Percentiles rank a stretch among this genome's conserved stretches.
These are phyloP conservation scores for Clarireedia monteithiana DNA, from an alignment of 2,329 filamentous ascomycete species.

Conservation along the genomic window DNA sequence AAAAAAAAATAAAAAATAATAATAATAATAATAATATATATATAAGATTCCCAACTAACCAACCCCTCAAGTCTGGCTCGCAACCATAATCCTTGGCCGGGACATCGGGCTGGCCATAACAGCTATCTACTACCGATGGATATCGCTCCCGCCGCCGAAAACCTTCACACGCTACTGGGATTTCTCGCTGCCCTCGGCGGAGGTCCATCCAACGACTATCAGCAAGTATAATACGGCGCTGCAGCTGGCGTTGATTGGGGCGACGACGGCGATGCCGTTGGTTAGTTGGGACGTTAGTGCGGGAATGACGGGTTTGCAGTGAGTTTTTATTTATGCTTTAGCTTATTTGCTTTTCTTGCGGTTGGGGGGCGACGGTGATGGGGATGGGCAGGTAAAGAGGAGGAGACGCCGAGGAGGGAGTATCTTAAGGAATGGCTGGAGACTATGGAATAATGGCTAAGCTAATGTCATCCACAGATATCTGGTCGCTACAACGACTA, in stretches of 20 bases:
- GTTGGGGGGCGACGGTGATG: not conserved
- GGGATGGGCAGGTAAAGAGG: not conserved
- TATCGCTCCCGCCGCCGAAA: conserved; percentile 86
- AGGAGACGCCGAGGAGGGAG: not conserved
- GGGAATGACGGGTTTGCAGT: conserved; percentile 57
- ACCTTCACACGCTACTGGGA: conserved; percentile 94
- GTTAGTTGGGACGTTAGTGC: conserved; percentile 49
- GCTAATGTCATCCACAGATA: conserved; percentile 41
- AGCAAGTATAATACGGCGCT: conserved; percentile 92
- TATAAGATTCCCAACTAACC: too few species aligned
- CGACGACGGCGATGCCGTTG: conserved; percentile 74
- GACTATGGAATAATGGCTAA: not conserved
- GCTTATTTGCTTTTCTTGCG: too few species aligned
- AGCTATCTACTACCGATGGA: conserved; percentile 93
- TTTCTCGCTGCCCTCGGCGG: conserved; percentile 81
- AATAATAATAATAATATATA: too few species aligned
- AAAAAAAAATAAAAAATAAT: not conserved
- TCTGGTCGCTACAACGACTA: conserved; percentile 77
- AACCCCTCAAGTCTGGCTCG: conserved; percentile 61
- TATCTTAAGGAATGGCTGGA: not conserved
- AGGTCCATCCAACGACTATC: conserved; percentile 75
- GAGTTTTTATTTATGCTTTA: conserved; percentile 30
- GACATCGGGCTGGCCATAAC: conserved; percentile 77
- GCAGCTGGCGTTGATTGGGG: conserved; percentile 79
- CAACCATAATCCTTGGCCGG: conserved; percentile 81